Conservation (phyloP, 768 basidiomycete genomes). For the Pulveroboletus sp. region DNA sequence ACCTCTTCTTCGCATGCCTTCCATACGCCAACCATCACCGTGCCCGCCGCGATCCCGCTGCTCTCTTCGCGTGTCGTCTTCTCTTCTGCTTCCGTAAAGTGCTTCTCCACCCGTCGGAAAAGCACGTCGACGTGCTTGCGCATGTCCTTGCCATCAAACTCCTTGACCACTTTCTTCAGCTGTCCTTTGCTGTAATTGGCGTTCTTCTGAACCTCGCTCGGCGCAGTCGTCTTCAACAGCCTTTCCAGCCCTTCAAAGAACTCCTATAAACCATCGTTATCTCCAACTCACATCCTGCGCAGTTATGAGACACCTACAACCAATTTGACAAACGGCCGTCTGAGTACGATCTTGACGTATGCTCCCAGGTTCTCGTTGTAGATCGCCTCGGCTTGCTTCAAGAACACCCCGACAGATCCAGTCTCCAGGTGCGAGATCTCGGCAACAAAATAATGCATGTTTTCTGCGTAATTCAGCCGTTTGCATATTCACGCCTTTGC, state of each 20-base stretch:
- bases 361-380: conserved; percentile 88
- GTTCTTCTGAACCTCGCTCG: conserved; percentile 74
- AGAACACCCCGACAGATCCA: conserved; percentile 58
- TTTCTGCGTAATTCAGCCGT: conserved; percentile 55
- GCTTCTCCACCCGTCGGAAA: conserved; percentile 92
- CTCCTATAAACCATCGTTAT: conserved; percentile 52
- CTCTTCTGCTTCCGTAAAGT: conserved; percentile 83
- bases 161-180: conserved; percentile 83
- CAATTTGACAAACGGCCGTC: conserved; percentile 82
- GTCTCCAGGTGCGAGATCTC: conserved; percentile 75
- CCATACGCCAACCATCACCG: conserved; percentile 84
- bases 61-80: conserved; percentile 53
- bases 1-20: conserved; percentile 87
- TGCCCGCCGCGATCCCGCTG: conserved; percentile 55
- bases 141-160: conserved; percentile 84
- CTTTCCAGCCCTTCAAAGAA: conserved; percentile 92
- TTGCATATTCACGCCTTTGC: not conserved
- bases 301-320: conserved; percentile 54
- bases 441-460: conserved; percentile 92
- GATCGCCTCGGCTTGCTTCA: conserved; percentile 71
- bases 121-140: conserved; percentile 85
- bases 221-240: conserved; percentile 75
- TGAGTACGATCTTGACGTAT: conserved; percentile 84
- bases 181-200: conserved; percentile 71
- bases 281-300: not conserved